Evolutionary conservation across 2,329 filamentous ascomycete species (phyloP), one percentile per base, ranked within the genome.

Genomic region (Pseudogymnoascus pannorum): DNA sequence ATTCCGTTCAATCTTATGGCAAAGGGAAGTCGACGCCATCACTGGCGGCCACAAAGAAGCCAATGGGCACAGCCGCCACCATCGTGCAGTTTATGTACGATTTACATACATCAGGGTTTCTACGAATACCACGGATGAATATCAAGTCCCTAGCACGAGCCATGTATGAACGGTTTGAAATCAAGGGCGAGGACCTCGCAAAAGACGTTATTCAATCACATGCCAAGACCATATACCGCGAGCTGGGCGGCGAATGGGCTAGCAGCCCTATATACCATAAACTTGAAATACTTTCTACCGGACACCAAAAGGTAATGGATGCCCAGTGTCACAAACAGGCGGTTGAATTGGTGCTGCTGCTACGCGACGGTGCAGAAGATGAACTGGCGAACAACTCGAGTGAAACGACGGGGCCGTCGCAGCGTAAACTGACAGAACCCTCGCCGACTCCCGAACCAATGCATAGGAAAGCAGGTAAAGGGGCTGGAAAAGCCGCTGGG

Each of bases 41-140:
- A 14, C 36, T 31, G 22, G 22, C n/a, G n/a, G 40, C 44, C 12
- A 18, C 24, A 29, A 59, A 48, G 18, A 59, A 60, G 33, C 60
- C 18, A 18, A n/a, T 58, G 6, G 48, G 20, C 12, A 24, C 57
- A 11, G 36, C 48, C 16, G 24, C 24, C 18, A 35, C 38, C 22
- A 61, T 62, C 9, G 9, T 35, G n/a, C 20, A 58, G 29, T 58
- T 48, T 33, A 62, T 62, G 40, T n/a, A 31, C 14, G 58, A 62
- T 9, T 4, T 48, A 1, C 58, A 62, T 29, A 59, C 29, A 18
- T 59, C 51, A 9, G 29, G 48, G 11, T 33, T 31, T 18, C 20
- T 44, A 51, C 36, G 22, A 38, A 62, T 58, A 38, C 40, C 24
- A 59, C 35, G 26, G 14, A 35, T 61, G 24, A 63, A 54, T 20